These are phyloP conservation scores for Biscutella laevigata DNA, from an alignment of 441 rosid species.

Conservation along the genomic window DNA sequence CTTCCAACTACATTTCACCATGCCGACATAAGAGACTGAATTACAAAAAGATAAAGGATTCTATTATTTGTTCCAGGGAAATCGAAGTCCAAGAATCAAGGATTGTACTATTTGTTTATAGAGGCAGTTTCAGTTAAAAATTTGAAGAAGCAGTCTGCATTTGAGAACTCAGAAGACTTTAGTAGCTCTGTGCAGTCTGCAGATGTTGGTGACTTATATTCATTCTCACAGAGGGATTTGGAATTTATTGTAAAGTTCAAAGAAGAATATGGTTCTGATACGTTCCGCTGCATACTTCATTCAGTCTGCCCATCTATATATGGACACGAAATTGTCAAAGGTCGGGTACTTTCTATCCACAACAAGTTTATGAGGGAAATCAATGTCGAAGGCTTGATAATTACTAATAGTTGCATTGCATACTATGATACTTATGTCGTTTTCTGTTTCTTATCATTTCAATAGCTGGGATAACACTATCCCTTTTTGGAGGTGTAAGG, in stretches of 20 bases:
- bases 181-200: slow-evolving; percentile 38
- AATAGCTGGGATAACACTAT: slow-evolving; percentile 87
- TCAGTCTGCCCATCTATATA: slow-evolving; percentile 93
- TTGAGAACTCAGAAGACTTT: slow-evolving; percentile 50
- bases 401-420: slow-evolving; percentile 1
- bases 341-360: slow-evolving; percentile 30
- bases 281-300: slow-evolving; percentile 71
- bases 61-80: no score
- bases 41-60: no score
- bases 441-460: slow-evolving; percentile 7
- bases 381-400: not conserved
- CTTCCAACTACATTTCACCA: not conserved
- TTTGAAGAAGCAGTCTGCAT: slow-evolving; percentile 64
- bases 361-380: slow-evolving; percentile 3
- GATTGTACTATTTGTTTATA: slow-evolving; percentile 79
- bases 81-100: slow-evolving; percentile 81
- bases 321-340: slow-evolving; percentile 98
- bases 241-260: slow-evolving; percentile 86
- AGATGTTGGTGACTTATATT: slow-evolving; percentile 62
- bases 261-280: slow-evolving; percentile 80
- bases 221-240: slow-evolving; percentile 76
- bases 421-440: slow-evolving; percentile 6
- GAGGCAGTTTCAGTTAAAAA: slow-evolving; percentile 82
- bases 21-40: no score
- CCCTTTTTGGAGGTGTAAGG: slow-evolving; percentile 93